Conservation (phyloP, 1,284 basidiomycete genomes). For the Ustilago bromivora region DNA sequence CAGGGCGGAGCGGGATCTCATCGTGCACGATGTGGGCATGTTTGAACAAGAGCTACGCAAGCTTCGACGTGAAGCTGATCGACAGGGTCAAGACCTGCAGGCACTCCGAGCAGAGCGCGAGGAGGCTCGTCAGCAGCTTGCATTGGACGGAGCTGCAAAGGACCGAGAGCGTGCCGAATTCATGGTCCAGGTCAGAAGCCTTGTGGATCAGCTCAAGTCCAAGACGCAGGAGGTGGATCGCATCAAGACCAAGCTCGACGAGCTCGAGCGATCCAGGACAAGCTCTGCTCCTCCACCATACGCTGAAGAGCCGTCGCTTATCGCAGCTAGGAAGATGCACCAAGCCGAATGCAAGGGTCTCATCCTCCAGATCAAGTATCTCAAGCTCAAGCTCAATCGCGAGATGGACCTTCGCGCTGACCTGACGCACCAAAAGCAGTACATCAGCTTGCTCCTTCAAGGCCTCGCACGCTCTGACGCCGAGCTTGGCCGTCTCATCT, state of each 20-base stretch:
- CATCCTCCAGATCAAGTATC: constrained; percentile 86
- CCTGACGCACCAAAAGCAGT: constrained; percentile 82
- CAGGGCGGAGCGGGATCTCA: constrained; percentile 41
- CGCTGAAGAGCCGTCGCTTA: constrained; percentile 23
- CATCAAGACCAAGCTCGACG: constrained; percentile 42
- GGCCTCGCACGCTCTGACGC: constrained; percentile 31
- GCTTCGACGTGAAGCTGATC: constrained; percentile 46
- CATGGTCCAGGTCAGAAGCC: constrained; percentile 29
- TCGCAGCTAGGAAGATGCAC: constrained; percentile 72
- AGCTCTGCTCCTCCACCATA: constrained; percentile 20
- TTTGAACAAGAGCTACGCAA: constrained; percentile 52
- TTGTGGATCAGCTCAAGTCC: constrained; percentile 41
- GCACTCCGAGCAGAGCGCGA: constrained; percentile 41
- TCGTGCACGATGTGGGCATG: constrained; percentile 52
- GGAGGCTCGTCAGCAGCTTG: constrained; percentile 23
- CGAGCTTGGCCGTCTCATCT: constrained; percentile 30
- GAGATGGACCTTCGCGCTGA: constrained; percentile 85
- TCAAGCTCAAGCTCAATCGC: constrained; percentile 89
- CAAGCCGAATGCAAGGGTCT: constrained; percentile 88
- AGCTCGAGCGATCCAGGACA: constrained; percentile 18
- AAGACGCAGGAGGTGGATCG: constrained; percentile 33
- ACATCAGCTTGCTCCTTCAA: constrained; percentile 41
- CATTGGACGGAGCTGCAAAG: constrained; percentile 23
- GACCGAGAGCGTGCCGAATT: constrained; percentile 32
- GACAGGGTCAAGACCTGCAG: constrained; percentile 53